phyloP scores from a whole-genome alignment of 192 early-diverging fungal species.

The Coemansia sp. region DNA sequence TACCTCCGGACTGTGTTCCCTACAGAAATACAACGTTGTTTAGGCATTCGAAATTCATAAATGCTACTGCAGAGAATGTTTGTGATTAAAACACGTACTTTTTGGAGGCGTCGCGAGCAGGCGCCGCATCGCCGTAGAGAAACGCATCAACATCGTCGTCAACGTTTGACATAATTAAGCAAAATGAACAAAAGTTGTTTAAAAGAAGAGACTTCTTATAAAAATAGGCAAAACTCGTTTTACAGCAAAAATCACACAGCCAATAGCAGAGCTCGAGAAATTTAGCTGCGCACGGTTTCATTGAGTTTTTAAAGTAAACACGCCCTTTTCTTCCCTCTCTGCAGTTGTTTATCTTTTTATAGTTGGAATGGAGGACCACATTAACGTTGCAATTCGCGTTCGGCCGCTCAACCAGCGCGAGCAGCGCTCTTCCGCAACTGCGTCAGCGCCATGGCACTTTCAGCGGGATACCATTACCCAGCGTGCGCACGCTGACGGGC shows the following conservation, averaged over 20 bases:
- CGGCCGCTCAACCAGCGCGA: slow-evolving; percentile 68
- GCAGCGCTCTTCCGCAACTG: slow-evolving; percentile 38
- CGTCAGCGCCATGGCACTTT: slow-evolving; percentile 40
- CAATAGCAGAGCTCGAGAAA: neutral
- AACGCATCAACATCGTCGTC: slow-evolving; percentile 49
- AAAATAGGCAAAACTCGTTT: neutral
- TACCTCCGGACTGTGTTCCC: neutral
- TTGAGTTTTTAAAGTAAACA: neutral
- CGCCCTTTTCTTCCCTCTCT: neutral
- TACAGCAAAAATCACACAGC: neutral
- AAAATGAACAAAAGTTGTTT: slow-evolving; percentile 4
- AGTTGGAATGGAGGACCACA: slow-evolving; percentile 53
- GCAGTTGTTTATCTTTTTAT: slow-evolving; percentile 7
- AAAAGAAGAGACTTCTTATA: neutral
- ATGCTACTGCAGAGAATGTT: neutral
- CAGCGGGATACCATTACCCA: slow-evolving; percentile 54
- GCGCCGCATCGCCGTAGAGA: slow-evolving; percentile 40
- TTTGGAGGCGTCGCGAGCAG: neutral
- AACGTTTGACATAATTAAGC: slow-evolving; percentile 16
- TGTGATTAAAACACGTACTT: slow-evolving; percentile 3
- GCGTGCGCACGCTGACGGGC: slow-evolving; percentile 25
- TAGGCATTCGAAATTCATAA: neutral
- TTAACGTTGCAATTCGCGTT: slow-evolving; percentile 73
- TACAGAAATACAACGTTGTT: neutral
- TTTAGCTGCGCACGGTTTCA: neutral